A percentile compares a stretch with the other conserved stretches of the same genome.
Conservation (phyloP, 2,329 filamentous ascomycete species). For the Calycina marina region DNA sequence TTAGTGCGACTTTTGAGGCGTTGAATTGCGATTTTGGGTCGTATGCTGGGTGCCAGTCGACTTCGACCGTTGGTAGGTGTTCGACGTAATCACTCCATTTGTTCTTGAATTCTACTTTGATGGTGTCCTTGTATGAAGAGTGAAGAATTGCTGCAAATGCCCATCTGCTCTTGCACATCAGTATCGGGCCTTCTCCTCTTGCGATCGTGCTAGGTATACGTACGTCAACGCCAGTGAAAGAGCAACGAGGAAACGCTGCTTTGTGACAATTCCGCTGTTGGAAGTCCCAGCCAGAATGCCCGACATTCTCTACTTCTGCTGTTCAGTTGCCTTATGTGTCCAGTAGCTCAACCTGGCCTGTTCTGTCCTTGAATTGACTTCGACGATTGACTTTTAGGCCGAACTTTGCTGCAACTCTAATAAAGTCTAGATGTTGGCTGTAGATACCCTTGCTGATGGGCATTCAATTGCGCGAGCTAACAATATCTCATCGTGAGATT, state of each 20-base stretch:
- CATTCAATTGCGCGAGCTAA: too few relatives aligned
- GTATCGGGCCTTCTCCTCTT: not conserved
- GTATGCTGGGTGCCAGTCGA: constrained; percentile 19
- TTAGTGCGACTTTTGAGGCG: constrained; percentile 33
- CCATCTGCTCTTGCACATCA: constrained; percentile 26
- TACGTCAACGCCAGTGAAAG: constrained; percentile 18
- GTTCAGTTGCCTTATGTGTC: too few relatives aligned
- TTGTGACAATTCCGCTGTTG: too few relatives aligned
- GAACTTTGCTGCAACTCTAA: too few relatives aligned
- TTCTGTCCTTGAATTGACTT: too few relatives aligned
- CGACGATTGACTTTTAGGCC: too few relatives aligned
- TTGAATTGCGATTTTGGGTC: constrained; percentile 25
- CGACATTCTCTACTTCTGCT: too few relatives aligned
- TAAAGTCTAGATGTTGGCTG: too few relatives aligned
- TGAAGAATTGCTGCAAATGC: constrained; percentile 29
- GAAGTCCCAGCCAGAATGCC: too few relatives aligned
- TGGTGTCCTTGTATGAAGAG: constrained; percentile 30
- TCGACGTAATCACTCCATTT: constrained; percentile 15
- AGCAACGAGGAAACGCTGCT: constrained; percentile 10
- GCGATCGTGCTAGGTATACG: constrained; percentile 5
- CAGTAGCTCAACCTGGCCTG: too few relatives aligned
- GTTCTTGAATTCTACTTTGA: constrained; percentile 23
- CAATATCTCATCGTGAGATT: too few relatives aligned
- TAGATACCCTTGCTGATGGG: too few relatives aligned
- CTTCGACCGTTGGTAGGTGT: constrained; percentile 18